Base-by-base conservation (phyloP, 2,329 filamentous ascomycete species). In the Claviceps purpurea region DNA sequence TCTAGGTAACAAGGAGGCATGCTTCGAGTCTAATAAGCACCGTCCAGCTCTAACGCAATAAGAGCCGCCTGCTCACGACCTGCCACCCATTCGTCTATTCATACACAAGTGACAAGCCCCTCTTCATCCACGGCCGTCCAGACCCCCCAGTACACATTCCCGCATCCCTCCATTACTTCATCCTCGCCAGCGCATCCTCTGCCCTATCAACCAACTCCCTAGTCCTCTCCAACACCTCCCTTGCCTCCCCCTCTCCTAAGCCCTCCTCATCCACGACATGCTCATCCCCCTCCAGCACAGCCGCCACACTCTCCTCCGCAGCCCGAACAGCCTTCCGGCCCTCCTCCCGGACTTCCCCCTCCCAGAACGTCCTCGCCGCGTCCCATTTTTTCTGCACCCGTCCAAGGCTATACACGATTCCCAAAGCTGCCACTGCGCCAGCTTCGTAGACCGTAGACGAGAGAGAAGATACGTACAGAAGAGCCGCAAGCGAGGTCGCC, bases 331-430 rank as follows among this genome's bases (percentile, higher is more conserved):
- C 78, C 64, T 82, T 82, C 58, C 81, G 74, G 1, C 81, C 81
- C 54, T 84, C 80, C 56, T 84, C 81, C 41, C 79, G 72, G n/a
- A 84, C 79, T 57, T 84, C 80, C 1, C 75, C 77, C 61, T 84
- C 78, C 81, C 81, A 84, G 60, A 77, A 82, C 6, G 62, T 63
- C 30, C 80, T 71, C 3, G 79, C 79, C 3, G 71, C 65, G 59
- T 84, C 79, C 81, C 81, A 84, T 58, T 74, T 77, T 57, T 70
- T 74, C 65, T 85, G 81, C 68, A 85, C 71, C 48, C 76, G 70
- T 43, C 73, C 69, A 52, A 83, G 62, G 61, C 78, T 79, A 70
- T 77, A 80, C 3, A 79, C 74, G 47, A 80, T 67, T 7, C 81
- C 81, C 1, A 84, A 65, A 4, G 80, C 79, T 7, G 77, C 78